Percentiles rank a stretch among this genome's conserved stretches.
These are phyloP conservation scores for Hypericum perforatum DNA, from an alignment of 345 rosid genomes.

Conservation along the genomic window DNA sequence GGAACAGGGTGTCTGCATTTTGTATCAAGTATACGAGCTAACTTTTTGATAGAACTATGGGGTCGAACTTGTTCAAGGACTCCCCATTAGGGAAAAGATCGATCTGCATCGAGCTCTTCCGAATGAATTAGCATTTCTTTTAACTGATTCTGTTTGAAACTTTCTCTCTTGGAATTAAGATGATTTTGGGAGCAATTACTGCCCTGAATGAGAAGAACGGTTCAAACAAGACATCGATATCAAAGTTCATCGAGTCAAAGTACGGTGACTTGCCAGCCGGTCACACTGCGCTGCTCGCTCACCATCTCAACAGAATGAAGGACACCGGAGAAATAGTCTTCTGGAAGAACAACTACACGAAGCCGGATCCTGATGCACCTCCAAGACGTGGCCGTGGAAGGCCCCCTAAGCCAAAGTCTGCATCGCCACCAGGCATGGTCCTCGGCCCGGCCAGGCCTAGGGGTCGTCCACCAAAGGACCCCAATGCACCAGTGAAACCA, in stretches of 20 bases:
- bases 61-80: too few relatives aligned
- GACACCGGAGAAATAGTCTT: constrained; percentile 44
- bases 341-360: constrained; percentile 69
- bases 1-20: too few relatives aligned
- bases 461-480: constrained; percentile 56
- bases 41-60: too few relatives aligned
- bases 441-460: constrained; percentile 48
- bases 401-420: constrained; percentile 57
- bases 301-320: constrained; percentile 64
- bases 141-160: too few relatives aligned
- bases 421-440: constrained; percentile 16
- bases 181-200: constrained; percentile 74
- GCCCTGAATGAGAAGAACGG: constrained; percentile 40
- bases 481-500: constrained; percentile 37
- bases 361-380: constrained; percentile 62
- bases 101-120: too few relatives aligned
- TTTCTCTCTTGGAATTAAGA: constrained; percentile 17
- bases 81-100: too few relatives aligned
- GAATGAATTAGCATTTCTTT: too few relatives aligned
- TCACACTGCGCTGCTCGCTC: constrained; percentile 46
- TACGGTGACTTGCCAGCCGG: constrained; percentile 44
- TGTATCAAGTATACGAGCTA: too few relatives aligned
- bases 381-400: constrained; percentile 89
- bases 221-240: constrained; percentile 49
- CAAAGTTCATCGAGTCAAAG: constrained; percentile 48